Evolutionary conservation across 495 filamentous ascomycete genomes (phyloP), one percentile per base, ranked within the genome.

Genomic region (Lasiosphaeria ovina): DNA sequence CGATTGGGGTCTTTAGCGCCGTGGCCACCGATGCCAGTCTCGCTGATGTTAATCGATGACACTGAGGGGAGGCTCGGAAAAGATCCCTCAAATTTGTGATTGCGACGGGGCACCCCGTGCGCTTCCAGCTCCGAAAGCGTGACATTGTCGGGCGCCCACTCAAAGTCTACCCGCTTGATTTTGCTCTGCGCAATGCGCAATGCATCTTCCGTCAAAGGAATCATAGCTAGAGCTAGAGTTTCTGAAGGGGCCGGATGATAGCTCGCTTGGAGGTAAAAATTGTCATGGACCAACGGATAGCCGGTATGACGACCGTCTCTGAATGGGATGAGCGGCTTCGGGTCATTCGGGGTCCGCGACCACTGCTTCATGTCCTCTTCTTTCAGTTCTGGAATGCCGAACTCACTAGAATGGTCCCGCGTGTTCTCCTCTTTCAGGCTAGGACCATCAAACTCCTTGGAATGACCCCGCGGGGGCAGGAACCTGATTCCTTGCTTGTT

Each of bases 31-130:
- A 54, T 3, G 3, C 52, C 60, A 16, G 58, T 40, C 16, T 64
- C 61, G 55, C 66, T 65, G 45, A 62, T 38, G 7, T 40, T 34
- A 5, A 59, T 34, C 0, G 45, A 16, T 6, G 65, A 59, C 4
- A 54, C 55, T n/a, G 54, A 50, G 1, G 50, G 57, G 8, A 56
- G 16, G 55, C 59, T 63, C 31, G 16, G 33, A 2, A n/a, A 11
- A 10, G 67, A 69, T 4, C 56, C 59, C 6, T 48, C 3, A 10
- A 53, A 65, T 33, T 62, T 24, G n/a, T 6, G 51, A 31, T 66
- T 57, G 1, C 56, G 60, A 8, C 54, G 60, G 2, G 67, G 67
- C 16, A 62, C 44, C 6, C 44, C 44, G 12, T 47, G 44, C 4
- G 12, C 44, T 5, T 47, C 44, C 6, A 47, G 4, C 16, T n/a